Conservation (phyloP, 306 rosid genomes). For the Cucumis cinereus region DNA sequence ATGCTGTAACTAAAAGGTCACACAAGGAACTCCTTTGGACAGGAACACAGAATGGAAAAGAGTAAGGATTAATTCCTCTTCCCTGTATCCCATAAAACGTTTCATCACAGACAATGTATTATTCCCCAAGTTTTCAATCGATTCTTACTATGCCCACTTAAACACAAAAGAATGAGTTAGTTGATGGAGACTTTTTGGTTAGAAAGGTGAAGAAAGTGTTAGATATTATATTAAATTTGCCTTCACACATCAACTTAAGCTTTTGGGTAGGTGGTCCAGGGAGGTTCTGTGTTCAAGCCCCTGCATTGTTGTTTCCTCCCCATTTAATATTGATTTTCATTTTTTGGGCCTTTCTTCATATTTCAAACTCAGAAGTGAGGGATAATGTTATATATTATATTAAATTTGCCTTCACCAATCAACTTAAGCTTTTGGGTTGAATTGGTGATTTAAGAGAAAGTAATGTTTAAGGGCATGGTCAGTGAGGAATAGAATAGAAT, state of each 20-base stretch:
- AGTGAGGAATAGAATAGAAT: background rate
- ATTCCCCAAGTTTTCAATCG: background rate
- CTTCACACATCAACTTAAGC: no score
- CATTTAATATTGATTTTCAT: no score
- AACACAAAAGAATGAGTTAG: background rate
- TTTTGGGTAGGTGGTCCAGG: no score
- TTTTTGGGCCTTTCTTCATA: no score
- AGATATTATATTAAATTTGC: no score
- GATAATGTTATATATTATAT: background rate
- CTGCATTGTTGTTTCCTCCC: no score
- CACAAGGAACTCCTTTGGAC: background rate
- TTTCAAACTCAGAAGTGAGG: no score
- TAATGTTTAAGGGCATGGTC: background rate
- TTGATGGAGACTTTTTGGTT: background rate
- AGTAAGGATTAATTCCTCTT: background rate
- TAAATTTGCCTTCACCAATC: no score
- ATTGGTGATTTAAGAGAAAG: no score
- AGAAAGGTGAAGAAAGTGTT: background rate
- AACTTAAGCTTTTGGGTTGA: no score
- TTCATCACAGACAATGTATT: background rate
- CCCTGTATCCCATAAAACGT: background rate
- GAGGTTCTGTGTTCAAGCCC: no score
- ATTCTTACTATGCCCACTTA: background rate
- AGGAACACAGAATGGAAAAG: background rate
- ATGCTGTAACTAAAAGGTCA: background rate